Base-by-base conservation (phyloP, 2,329 filamentous ascomycete species). In the Teratosphaeria viscida region DNA sequence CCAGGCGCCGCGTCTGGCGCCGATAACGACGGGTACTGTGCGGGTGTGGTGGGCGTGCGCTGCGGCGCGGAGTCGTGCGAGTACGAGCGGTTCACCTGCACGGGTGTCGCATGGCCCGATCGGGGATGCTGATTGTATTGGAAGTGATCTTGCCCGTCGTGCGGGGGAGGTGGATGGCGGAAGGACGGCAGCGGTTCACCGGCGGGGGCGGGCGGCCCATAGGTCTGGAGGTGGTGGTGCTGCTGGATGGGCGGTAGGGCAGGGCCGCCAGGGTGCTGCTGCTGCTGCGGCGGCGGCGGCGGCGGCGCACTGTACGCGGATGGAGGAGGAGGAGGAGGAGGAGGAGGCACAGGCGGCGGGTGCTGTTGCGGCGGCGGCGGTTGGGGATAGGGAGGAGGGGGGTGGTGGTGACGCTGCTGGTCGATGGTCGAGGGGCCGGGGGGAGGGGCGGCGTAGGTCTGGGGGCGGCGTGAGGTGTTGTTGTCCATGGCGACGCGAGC, bases 51-150 rank as follows among this genome's bases (percentile, higher is more conserved):
- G 47, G 71, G 69, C 47, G 70, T 71, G 49, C 66, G 65, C 59
- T 66, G 70, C 32, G 66, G 67, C 52, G 65, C 60, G 54, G 70
- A 70, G 62, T 71, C 70, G 65, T 70, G 66, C 39, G 68, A 70
- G 55, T 70, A 69, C 52, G 70, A 63, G 47, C 70, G 63, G 59
- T 70, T 71, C 60, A 72, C 68, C 37, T 65, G 64, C 57, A 67
- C 66, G 47, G 71, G 70, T 53, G 71, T 73, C 58, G 68, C 71
- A 67, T 74, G 72, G 54, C 70, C 70, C 55, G 71, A 70, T 37
- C 65, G 67, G 55, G 62, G 65, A 63, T 68, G 65, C 57, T 66
- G 64, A 62, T 64, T 65, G 63, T 72, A 69, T 54, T 62, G 63
- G 59, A 71, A 65, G 35, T 69, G 66, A 49, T 65, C 62, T 57